These are phyloP conservation scores for Torrubiellomyces zombiae DNA, from an alignment of 2,329 filamentous ascomycete species.

Conservation along the genomic window DNA sequence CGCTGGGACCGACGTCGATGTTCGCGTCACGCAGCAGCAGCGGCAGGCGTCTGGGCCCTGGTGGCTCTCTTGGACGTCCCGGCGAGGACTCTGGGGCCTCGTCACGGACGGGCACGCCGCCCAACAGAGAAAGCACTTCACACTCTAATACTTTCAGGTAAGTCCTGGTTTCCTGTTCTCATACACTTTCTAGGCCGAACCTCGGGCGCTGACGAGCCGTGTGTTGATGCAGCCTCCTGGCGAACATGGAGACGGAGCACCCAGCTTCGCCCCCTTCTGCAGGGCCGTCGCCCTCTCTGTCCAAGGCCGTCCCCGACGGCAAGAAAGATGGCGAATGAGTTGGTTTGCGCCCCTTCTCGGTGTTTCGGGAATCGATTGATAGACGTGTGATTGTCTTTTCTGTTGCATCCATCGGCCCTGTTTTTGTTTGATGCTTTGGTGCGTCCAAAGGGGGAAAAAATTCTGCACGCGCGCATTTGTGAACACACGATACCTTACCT, in stretches of 20 bases:
- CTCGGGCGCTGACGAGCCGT: no score
- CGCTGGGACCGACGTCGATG: slow-evolving; percentile 72
- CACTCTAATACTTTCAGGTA: slow-evolving; percentile 92
- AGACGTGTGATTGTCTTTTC: slow-evolving; percentile 29
- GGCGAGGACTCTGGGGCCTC: slow-evolving; percentile 76
- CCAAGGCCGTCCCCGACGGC: slow-evolving; percentile 42
- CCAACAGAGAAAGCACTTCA: slow-evolving; percentile 40
- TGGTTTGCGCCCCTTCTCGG: slow-evolving; percentile 12
- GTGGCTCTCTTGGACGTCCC: slow-evolving; percentile 52
- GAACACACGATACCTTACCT: slow-evolving; percentile 37
- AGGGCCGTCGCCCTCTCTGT: slow-evolving; percentile 46
- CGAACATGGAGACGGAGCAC: slow-evolving; percentile 44
- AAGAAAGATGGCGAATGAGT: slow-evolving; percentile 34
- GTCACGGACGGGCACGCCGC: slow-evolving; percentile 79
- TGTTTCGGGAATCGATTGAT: slow-evolving; percentile 32
- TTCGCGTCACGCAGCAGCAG: slow-evolving; percentile 84
- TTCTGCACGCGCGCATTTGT: slow-evolving; percentile 16
- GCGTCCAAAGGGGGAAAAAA: slow-evolving; percentile 28
- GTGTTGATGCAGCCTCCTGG: slow-evolving; percentile 42
- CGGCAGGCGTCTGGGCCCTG: slow-evolving; percentile 63
- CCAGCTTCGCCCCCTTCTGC: slow-evolving; percentile 55
- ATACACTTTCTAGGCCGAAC: slow-evolving; percentile 1
- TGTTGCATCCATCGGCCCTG: slow-evolving; percentile 32
- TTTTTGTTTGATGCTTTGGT: slow-evolving; percentile 3
- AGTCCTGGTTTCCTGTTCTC: no score